Evolutionary conservation across 2,329 filamentous ascomycete species (phyloP).

Genomic region (Amauroascus niger): DNA sequence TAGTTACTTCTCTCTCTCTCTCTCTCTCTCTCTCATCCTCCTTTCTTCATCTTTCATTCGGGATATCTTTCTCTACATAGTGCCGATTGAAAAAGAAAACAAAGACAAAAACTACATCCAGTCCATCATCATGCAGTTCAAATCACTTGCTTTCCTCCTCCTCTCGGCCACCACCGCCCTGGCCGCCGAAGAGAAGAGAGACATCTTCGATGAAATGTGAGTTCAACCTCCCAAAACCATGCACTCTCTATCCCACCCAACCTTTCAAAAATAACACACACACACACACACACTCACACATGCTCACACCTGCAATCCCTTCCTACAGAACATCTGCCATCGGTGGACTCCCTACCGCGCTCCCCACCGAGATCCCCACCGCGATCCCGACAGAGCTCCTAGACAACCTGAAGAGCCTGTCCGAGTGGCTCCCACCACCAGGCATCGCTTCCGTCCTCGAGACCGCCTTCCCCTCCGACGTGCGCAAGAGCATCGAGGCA

Average conservation of each 20-base stretch:
- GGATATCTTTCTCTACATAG: neutral
- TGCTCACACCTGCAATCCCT: no score
- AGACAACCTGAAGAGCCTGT: constrained; percentile 6
- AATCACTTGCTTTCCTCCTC: constrained; percentile 20
- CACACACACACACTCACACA: no score
- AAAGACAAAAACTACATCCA: neutral
- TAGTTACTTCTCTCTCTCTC: neutral
- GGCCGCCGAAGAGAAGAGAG: constrained; percentile 15
- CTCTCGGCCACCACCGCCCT: constrained; percentile 20
- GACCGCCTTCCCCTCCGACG: constrained; percentile 12
- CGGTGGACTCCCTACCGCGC: neutral
- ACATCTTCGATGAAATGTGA: constrained; percentile 11
- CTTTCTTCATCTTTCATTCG: neutral
- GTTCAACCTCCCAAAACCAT: no score
- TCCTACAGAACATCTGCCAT: constrained; percentile 3
- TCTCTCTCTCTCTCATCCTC: neutral
- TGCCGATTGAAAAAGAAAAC: neutral
- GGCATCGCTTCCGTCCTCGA: constrained; percentile 7
- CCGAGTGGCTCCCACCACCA: constrained; percentile 5
- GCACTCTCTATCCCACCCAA: no score
- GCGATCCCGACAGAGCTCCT: no score
- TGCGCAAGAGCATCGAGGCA: constrained; percentile 9
- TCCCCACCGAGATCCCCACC: constrained; percentile 1
- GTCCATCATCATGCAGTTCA: constrained; percentile 23
- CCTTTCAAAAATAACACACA: no score